phyloP scores from a whole-genome alignment of 139 green algal species.

The Closterium sp. region DNA sequence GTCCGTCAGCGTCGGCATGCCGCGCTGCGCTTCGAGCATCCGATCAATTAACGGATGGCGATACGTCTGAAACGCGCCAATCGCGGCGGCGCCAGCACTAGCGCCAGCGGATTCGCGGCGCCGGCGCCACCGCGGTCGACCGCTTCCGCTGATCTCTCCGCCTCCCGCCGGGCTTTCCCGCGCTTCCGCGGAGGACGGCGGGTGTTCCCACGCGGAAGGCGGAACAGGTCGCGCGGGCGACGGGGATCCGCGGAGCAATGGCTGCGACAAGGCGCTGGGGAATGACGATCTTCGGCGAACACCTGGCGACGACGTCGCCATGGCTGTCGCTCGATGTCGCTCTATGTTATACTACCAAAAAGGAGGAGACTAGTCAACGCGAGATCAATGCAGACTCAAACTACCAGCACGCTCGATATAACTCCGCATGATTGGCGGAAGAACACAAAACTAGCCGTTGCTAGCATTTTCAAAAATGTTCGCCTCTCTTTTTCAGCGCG shows the following conservation, averaged over 20 bases:
- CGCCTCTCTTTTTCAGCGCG: too few relatives aligned
- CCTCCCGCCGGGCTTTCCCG: too few relatives aligned
- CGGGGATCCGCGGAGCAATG: neutral
- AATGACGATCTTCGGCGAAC: neutral
- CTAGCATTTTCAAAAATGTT: too few relatives aligned
- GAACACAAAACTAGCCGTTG: too few relatives aligned
- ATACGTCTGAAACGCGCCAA: neutral
- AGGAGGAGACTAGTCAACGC: too few relatives aligned
- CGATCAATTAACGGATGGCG: neutral
- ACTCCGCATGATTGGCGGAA: too few relatives aligned
- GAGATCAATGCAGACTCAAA: too few relatives aligned
- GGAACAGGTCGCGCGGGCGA: neutral
- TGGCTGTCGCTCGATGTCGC: neutral
- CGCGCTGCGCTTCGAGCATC: neutral
- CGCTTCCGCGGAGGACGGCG: neutral
- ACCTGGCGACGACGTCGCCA: neutral
- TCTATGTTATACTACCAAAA: too few relatives aligned
- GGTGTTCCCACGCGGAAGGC: neutral
- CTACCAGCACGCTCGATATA: too few relatives aligned
- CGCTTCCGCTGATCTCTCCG: neutral
- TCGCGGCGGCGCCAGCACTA: neutral
- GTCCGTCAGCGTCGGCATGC: neutral
- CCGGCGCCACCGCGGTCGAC: neutral
- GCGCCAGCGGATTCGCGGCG: neutral
- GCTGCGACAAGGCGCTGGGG: neutral